Percentiles rank a stretch among this genome's conserved stretches.
These are phyloP conservation scores for Seiridium cupressi DNA, from an alignment of 2,329 filamentous ascomycete genomes.

Conservation along the genomic window DNA sequence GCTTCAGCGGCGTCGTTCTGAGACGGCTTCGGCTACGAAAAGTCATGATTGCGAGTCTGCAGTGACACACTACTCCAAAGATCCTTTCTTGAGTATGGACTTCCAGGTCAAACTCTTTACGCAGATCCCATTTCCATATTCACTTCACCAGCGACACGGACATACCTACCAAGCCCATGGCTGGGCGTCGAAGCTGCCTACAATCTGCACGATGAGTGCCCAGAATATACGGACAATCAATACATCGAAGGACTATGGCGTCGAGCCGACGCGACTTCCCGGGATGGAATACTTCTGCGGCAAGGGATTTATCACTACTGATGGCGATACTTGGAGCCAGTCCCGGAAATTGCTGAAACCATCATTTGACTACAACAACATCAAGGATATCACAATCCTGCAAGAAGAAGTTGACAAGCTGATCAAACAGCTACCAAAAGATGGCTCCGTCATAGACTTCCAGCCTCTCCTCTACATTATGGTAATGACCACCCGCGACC, in stretches of 20 bases:
- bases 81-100: constrained; percentile 9
- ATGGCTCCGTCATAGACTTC: constrained; percentile 9
- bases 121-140: constrained; percentile 3
- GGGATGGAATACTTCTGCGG: constrained; percentile 10
- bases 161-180: constrained; percentile 6
- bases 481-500: constrained; percentile 5
- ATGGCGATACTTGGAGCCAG: constrained; percentile 10
- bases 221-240: constrained; percentile 7
- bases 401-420: constrained; percentile 7
- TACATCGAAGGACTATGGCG: constrained; percentile 10
- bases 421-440: constrained; percentile 9
- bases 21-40: not conserved
- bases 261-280: constrained; percentile 9
- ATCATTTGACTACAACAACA: constrained; percentile 8
- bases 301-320: constrained; percentile 10
- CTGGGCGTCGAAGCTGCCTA: not conserved
- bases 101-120: constrained; percentile 9
- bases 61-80: constrained; percentile 6
- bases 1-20: constrained; percentile 5
- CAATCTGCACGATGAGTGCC: not conserved
- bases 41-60: constrained; percentile 7
- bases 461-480: constrained; percentile 14
- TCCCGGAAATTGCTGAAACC: constrained; percentile 10
- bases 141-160: constrained; percentile 2
- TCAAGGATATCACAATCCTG: constrained; percentile 1